Evolutionary conservation across 1,284 basidiomycete genomes (phyloP), one percentile per base, ranked within the genome.

Genomic region (Moesziomyces sp.): DNA sequence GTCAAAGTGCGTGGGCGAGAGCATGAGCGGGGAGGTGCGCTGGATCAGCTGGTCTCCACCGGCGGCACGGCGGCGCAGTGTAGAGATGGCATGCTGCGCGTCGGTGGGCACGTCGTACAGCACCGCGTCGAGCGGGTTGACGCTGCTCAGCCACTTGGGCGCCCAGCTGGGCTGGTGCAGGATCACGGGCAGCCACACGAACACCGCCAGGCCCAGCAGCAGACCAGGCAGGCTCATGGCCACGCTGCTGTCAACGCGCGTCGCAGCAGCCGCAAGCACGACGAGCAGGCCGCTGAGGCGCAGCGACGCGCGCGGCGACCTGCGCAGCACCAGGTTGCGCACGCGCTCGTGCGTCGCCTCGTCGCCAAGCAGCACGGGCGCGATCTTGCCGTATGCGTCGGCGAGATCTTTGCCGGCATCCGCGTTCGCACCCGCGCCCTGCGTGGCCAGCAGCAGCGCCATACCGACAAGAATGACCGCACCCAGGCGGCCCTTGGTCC

Each of bases 91-190:
- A 28, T 69, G 56, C 53, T 78, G 77, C 4, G 77, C 72, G 45
- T 78, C 68, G 14, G 74, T 77, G 19, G 77, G 77, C 2, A 78
- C 71, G 46, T 76, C 77, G 52, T 70, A 69, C n/a, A 78, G 51
- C 45, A 75, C 40, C 38, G 49, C 34, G 21, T 78, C 77, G 47
- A 77, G 18, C 5, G 53, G 58, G 38, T 57, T 66, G 48, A 34
- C 45, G 40, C 42, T 13, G 49, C 52, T 62, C 51, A 72, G 34
- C 35, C 43, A 47, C 7, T 48, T 19, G 3, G 66, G 74, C 1
- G 59, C 61, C 76, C 76, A 78, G 6, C 51, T 40, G 1, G 76
- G 76, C 43, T 67, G 58, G 49, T 72, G 58, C 35, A 77, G 45
- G 26, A 69, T 46, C 42, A 72, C 54, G 7, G 77, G 77, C 23